Evolutionary conservation across 1,284 basidiomycete genomes (phyloP).

Genomic region (Rhodofomes roseus): DNA sequence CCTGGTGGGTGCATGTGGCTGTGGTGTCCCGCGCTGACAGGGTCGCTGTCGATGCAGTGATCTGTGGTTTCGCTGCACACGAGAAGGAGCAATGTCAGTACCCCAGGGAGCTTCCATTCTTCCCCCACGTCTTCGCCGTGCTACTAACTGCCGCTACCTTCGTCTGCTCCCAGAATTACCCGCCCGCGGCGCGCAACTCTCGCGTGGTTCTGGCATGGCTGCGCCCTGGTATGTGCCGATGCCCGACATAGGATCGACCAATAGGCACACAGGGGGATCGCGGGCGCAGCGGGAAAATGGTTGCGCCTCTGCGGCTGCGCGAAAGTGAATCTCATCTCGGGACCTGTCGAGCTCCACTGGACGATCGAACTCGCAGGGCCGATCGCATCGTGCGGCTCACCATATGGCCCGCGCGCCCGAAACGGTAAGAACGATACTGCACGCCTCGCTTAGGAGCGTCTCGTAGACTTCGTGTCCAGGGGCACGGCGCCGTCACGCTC

Average conservation of each 20-base stretch:
- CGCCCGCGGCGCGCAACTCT: background rate
- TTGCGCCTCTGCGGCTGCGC: background rate
- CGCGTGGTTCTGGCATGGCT: too few species aligned
- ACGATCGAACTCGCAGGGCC: background rate
- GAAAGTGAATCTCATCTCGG: conserved; percentile 2
- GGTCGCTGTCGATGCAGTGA: background rate
- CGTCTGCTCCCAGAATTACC: background rate
- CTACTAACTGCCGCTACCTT: background rate
- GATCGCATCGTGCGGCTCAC: background rate
- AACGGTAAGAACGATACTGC: background rate
- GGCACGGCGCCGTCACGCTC: background rate
- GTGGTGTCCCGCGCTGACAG: background rate
- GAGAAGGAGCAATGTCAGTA: background rate
- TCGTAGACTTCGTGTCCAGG: background rate
- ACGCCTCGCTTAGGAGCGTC: background rate
- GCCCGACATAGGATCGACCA: background rate
- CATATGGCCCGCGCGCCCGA: background rate
- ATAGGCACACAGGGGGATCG: background rate
- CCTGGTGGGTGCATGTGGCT: background rate
- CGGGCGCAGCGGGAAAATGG: background rate
- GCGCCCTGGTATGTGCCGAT: too few species aligned
- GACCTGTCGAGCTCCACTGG: background rate
- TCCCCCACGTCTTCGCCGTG: background rate
- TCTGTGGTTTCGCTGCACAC: background rate
- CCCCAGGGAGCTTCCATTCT: background rate